Percentiles rank a stretch among this genome's conserved stretches.
These are phyloP conservation scores for Myriosclerotinia scirpicola DNA, from an alignment of 2,329 filamentous ascomycete species.

Conservation along the genomic window DNA sequence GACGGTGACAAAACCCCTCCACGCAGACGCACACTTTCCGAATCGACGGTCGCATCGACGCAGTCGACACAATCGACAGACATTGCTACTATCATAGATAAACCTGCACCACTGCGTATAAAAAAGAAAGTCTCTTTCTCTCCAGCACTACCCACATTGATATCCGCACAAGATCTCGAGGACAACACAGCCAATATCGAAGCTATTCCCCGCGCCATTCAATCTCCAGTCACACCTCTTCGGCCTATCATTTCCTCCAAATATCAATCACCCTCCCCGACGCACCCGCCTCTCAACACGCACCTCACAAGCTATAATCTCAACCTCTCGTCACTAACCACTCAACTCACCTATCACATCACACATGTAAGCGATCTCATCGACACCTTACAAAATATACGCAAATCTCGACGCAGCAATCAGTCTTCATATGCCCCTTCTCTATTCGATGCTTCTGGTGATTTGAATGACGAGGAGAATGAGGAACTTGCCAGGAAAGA, in stretches of 20 bases:
- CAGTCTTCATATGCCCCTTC: conserved; percentile 20
- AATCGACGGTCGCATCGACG: conserved; percentile 15
- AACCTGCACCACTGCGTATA: conserved; percentile 27
- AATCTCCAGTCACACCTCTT: background rate
- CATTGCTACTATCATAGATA: conserved; percentile 1
- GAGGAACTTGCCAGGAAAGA: conserved; percentile 7
- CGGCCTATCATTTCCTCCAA: background rate
- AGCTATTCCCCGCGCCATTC: background rate
- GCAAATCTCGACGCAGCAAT: conserved; percentile 31
- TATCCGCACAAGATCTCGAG: background rate
- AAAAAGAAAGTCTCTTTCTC: conserved; percentile 40
- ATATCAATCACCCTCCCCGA: conserved; percentile 8
- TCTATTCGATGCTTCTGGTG: conserved; percentile 1
- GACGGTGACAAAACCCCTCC: conserved; percentile 13
- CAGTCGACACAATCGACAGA: conserved; percentile 1
- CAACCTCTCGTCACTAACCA: conserved; percentile 29
- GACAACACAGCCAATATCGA: background rate
- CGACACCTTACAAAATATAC: conserved; percentile 24
- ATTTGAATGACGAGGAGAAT: background rate
- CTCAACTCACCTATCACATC: conserved; percentile 22
- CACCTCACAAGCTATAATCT: conserved; percentile 13
- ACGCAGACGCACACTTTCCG: conserved; percentile 22
- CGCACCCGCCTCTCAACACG: background rate
- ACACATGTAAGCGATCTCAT: conserved; percentile 27
- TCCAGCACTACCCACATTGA: conserved; percentile 5